Conservation (phyloP, 2,329 filamentous ascomycete species). For the Chaetomium strumarium region DNA sequence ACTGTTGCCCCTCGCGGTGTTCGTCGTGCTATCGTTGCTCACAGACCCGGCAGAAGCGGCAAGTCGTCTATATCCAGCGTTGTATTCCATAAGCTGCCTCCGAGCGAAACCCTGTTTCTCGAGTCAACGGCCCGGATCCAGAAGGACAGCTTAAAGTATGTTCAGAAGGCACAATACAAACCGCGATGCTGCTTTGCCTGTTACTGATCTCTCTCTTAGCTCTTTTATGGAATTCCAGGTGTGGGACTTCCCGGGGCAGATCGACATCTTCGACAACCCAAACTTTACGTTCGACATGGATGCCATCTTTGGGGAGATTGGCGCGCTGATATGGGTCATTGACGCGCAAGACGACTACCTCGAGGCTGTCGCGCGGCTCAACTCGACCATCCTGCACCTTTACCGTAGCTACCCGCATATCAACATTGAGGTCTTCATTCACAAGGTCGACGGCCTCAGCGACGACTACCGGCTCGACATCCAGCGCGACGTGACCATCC, state of each 20-base stretch:
- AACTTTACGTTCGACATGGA: conserved; percentile 88
- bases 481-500: conserved; percentile 91
- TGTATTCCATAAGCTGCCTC: conserved; percentile 97
- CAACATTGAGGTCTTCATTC: conserved; percentile 97
- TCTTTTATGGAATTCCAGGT: conserved; percentile 99
- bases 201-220: conserved; percentile 41
- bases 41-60: conserved; percentile 61
- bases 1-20: not conserved
- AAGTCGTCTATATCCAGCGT: conserved; percentile 98
- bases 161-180: conserved; percentile 14
- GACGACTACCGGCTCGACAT: conserved; percentile 97
- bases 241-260: conserved; percentile 93
- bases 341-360: conserved; percentile 98
- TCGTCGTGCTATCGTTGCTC: conserved; percentile 11
- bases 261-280: conserved; percentile 81
- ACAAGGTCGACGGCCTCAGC: conserved; percentile 96
- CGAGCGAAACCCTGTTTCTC: conserved; percentile 90
- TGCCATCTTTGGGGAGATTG: conserved; percentile 88
- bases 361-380: conserved; percentile 80
- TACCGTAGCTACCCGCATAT: conserved; percentile 86
- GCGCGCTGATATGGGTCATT: conserved; percentile 95
- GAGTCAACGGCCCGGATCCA: conserved; percentile 93
- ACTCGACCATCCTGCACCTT: conserved; percentile 81
- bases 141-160: conserved; percentile 91
- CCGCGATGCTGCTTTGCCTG: not conserved